Evolutionary conservation across 2,329 filamentous ascomycete genomes (phyloP).

Genomic region (Fusarium hostae): DNA sequence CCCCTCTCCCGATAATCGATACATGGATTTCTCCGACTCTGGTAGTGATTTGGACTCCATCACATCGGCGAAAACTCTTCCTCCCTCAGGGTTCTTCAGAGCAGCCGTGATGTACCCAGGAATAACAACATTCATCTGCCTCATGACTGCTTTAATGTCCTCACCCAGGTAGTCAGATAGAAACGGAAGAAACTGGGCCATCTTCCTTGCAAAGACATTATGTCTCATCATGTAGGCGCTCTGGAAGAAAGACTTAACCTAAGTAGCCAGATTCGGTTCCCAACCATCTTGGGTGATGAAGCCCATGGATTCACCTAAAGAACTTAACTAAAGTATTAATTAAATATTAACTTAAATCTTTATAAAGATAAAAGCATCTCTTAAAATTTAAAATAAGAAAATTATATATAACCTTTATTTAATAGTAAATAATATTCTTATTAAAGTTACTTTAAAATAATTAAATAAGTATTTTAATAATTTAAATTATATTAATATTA

Average conservation of each 20-base stretch:
- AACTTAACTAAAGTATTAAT: too few species aligned
- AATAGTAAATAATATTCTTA: too few species aligned
- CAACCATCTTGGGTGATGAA: slow-evolving; percentile 46
- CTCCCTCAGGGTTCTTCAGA: slow-evolving; percentile 14
- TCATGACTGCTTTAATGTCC: slow-evolving; percentile 28
- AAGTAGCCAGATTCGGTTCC: slow-evolving; percentile 52
- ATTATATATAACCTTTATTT: too few species aligned
- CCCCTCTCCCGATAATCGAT: slow-evolving; percentile 52
- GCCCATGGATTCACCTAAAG: slow-evolving; percentile 52
- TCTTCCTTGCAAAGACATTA: slow-evolving; percentile 43
- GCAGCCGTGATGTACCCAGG: slow-evolving; percentile 17
- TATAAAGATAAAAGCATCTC: too few species aligned
- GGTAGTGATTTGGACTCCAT: slow-evolving; percentile 43
- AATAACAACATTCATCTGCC: slow-evolving; percentile 31
- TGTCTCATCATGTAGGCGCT: slow-evolving; percentile 50
- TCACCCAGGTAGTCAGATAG: slow-evolving; percentile 21
- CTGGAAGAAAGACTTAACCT: slow-evolving; percentile 48
- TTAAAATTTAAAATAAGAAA: too few species aligned
- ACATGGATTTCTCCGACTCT: slow-evolving; percentile 50
- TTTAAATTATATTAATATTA: too few species aligned
- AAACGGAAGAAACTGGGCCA: slow-evolving; percentile 14
- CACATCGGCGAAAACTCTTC: slow-evolving; percentile 31
- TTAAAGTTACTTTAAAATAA: too few species aligned
- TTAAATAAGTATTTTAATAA: too few species aligned
- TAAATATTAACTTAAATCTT: too few species aligned